A percentile compares a stretch with the other conserved stretches of the same genome.
These are phyloP conservation scores for Aquilaria yunnanensis DNA, from an alignment of 345 rosid species.

Conservation along the genomic window DNA sequence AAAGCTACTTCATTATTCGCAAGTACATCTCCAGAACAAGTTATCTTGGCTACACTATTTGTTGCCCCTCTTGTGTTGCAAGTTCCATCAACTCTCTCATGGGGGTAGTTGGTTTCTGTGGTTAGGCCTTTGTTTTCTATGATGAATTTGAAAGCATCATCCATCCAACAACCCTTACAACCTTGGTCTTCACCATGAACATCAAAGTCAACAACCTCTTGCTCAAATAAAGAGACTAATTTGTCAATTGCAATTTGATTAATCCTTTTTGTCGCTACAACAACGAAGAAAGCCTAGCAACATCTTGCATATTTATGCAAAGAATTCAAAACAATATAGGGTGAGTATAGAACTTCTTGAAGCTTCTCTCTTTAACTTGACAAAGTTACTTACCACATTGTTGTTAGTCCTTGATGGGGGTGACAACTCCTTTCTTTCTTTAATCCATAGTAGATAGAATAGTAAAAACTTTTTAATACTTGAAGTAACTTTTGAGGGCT, in stretches of 20 bases:
- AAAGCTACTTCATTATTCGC: conserved; percentile 41
- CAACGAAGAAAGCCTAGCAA: conserved; percentile 66
- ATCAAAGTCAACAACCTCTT: conserved; percentile 38
- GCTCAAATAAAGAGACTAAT: conserved; percentile 33
- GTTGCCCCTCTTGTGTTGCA: conserved; percentile 18
- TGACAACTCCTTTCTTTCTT: conserved; percentile 32
- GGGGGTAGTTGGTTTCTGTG: conserved; percentile 45
- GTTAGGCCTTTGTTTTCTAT: conserved; percentile 33
- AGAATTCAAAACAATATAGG: not conserved
- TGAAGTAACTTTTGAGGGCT: not conserved
- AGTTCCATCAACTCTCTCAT: conserved; percentile 18
- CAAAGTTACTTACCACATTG: conserved; percentile 19
- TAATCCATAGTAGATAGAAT: conserved; percentile 28
- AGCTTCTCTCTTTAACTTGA: no score
- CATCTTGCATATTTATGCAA: conserved; percentile 11
- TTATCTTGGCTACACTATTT: conserved; percentile 29
- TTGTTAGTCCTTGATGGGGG: conserved; percentile 40
- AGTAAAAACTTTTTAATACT: conserved; percentile 5
- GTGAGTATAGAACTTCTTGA: not conserved
- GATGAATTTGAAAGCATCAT: conserved; percentile 42
- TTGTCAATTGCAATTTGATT: conserved; percentile 26
- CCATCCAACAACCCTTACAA: conserved; percentile 45
- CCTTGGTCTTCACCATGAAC: conserved; percentile 15
- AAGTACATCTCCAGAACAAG: conserved; percentile 40
- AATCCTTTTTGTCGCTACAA: conserved; percentile 48